Conservation (phyloP, 352 stramenopile genomes). For the Globisporangium alternatum region DNA sequence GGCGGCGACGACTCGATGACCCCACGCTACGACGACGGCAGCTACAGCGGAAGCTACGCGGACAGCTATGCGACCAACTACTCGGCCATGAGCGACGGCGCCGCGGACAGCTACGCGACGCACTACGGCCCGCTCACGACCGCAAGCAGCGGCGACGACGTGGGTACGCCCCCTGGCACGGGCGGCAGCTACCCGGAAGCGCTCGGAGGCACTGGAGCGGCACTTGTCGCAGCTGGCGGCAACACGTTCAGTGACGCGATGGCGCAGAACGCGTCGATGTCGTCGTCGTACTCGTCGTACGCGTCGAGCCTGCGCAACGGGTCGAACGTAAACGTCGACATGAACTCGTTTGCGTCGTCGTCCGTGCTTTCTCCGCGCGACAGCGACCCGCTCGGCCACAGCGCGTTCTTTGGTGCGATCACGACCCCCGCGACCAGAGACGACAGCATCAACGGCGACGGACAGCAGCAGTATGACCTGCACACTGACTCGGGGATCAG, state of each 20-base stretch:
- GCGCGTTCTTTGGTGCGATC: slow-evolving; percentile 11
- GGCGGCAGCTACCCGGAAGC: slow-evolving; percentile 3
- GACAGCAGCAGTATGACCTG: slow-evolving; percentile 7
- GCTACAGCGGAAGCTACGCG: slow-evolving; percentile 12
- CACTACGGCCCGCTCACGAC: slow-evolving; percentile 15
- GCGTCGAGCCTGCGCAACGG: slow-evolving; percentile 1
- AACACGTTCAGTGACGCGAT: slow-evolving; percentile 16
- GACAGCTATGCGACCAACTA: slow-evolving; percentile 16
- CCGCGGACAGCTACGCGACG: slow-evolving; percentile 14
- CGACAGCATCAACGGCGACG: neutral
- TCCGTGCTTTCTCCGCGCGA: slow-evolving; percentile 18
- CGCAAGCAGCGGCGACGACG: slow-evolving; percentile 5
- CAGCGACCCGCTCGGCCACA: slow-evolving; percentile 7
- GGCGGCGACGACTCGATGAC: slow-evolving; percentile 9
- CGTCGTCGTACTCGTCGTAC: slow-evolving; percentile 7
- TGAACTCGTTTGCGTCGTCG: slow-evolving; percentile 18
- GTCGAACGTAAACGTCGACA: slow-evolving; percentile 12
- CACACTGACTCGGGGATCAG: slow-evolving; percentile 3
- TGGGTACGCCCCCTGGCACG: slow-evolving; percentile 15
- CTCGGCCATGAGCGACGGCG: slow-evolving; percentile 15
- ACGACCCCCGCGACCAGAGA: neutral
- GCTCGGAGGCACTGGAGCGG: neutral
- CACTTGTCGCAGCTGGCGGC: neutral
- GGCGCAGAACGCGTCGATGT: slow-evolving; percentile 1
- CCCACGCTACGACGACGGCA: slow-evolving; percentile 16